phyloP scores from a whole-genome alignment of 2,329 filamentous ascomycete genomes.

The Colletotrichum phormii region DNA sequence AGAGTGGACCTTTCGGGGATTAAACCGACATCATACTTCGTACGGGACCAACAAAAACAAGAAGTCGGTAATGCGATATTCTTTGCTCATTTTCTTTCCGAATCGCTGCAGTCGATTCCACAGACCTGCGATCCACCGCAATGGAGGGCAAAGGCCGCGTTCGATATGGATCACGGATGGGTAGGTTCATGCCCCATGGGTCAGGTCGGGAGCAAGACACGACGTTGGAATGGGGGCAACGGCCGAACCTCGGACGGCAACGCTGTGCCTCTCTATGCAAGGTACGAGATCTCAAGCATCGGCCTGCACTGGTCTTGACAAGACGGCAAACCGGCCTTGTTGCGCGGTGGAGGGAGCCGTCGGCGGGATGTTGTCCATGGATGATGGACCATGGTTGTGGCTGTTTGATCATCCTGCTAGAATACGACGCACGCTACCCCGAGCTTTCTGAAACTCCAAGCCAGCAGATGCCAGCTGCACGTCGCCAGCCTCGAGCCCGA shows the following conservation, averaged over 20 bases:
- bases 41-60: conserved; percentile 11
- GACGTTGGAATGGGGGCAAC: conserved; percentile 29
- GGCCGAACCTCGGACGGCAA: conserved; percentile 34
- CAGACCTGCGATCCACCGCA: conserved; percentile 9
- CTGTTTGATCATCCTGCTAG: conserved; percentile 38
- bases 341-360: conserved; percentile 17
- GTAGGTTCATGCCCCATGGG: background rate
- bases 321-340: conserved; percentile 32
- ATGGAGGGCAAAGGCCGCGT: conserved; percentile 2
- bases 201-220: conserved; percentile 24
- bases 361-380: conserved; percentile 22
- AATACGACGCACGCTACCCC: conserved; percentile 34
- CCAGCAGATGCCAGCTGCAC: conserved; percentile 31
- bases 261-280: conserved; percentile 31
- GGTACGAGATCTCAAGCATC: conserved; percentile 34
- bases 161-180: conserved; percentile 8
- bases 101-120: background rate
- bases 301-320: conserved; percentile 24
- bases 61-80: conserved; percentile 6
- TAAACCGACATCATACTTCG: conserved; percentile 1
- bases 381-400: conserved; percentile 31
- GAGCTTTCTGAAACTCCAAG: conserved; percentile 37
- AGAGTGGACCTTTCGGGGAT: conserved; percentile 25
- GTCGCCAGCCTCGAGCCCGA: conserved; percentile 22
- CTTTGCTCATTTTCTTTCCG: background rate